Evolutionary conservation across 2,329 filamentous ascomycete genomes (phyloP), one percentile per base, ranked within the genome.

Genomic region (Colletotrichum ledebouriae): DNA sequence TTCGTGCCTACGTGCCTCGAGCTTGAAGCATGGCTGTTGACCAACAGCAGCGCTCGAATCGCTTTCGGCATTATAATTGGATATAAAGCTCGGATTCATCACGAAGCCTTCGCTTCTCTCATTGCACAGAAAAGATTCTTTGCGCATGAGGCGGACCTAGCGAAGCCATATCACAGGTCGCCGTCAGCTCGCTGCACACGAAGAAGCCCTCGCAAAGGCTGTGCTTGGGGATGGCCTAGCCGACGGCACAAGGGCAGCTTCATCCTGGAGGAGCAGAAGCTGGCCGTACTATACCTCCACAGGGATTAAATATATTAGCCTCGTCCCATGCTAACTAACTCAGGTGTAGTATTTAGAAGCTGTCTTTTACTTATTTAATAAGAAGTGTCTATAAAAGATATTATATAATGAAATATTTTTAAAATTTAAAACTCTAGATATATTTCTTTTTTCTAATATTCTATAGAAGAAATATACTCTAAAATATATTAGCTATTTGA

Each of bases 111-210:
- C 73, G 72, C 73, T 71, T 71, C 68, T 65, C 71, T 69, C 73
- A 79, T 81, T 80, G 82, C 82, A 76, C 80, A 80, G 76, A 78
- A 80, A 79, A 75, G 72, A 73, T 73, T 70, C 50, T 63, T 58
- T 46, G 55, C 63, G 53, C 67, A 66, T 64, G 63, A 76, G 72
- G 76, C 74, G 77, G 79, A 76, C 77, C 78, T 79, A 80, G 80
- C 79, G 77, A 79, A 73, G 74, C 73, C 73, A 72, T 76, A 77
- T 76, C 73, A 76, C 71, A 72, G 69, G 46, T 74, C 80, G 76
- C 81, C 75, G 82, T 75, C 78, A 78, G 77, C 67, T 76, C 68
- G 71, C 67, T 60, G 55, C 41, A 29, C 55, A 59, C 34, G 61
- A 64, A 37, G 52, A 64, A 75, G 73, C 73, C 20, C 17, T 46